Percentiles rank a stretch among this genome's conserved stretches.
Conservation (phyloP, 148 eudicot species). For the Cornus florida region DNA sequence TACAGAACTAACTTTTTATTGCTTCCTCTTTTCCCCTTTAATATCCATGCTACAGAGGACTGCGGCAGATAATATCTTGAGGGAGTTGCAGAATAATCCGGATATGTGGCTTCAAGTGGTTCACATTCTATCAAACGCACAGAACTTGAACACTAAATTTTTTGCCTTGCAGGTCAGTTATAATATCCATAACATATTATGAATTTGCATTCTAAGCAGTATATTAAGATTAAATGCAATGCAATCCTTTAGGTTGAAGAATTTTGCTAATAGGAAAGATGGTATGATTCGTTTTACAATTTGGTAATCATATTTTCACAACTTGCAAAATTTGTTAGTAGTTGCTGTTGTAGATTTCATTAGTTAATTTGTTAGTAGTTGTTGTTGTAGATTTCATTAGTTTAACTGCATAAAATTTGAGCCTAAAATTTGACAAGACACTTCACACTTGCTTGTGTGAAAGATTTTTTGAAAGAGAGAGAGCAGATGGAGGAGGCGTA, state of each 20-base stretch:
- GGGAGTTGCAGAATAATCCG: slow-evolving; percentile 87
- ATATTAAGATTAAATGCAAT: not conserved
- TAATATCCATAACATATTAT: not conserved
- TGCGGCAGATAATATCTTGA: slow-evolving; percentile 87
- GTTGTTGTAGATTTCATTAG: no score
- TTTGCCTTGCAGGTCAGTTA: slow-evolving; percentile 91
- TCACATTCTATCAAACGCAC: slow-evolving; percentile 85
- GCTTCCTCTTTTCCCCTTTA: not conserved
- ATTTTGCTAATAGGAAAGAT: not conserved
- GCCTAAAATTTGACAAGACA: not conserved
- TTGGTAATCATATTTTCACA: not conserved
- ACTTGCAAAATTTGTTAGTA: no score
- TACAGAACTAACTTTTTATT: not conserved
- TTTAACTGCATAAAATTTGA: not conserved
- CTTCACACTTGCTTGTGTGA: no score
- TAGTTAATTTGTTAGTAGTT: no score
- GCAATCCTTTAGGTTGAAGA: not conserved
- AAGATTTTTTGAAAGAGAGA: no score
- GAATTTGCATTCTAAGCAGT: not conserved
- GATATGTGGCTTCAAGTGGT: slow-evolving; percentile 99
- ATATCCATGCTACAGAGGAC: slow-evolving; percentile 59
- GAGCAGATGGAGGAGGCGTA: no score
- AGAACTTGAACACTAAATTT: slow-evolving; percentile 87
- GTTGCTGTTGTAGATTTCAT: no score
- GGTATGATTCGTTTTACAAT: not conserved